phyloP scores from a whole-genome alignment of 306 rosid genomes.

The Prunus mira region DNA sequence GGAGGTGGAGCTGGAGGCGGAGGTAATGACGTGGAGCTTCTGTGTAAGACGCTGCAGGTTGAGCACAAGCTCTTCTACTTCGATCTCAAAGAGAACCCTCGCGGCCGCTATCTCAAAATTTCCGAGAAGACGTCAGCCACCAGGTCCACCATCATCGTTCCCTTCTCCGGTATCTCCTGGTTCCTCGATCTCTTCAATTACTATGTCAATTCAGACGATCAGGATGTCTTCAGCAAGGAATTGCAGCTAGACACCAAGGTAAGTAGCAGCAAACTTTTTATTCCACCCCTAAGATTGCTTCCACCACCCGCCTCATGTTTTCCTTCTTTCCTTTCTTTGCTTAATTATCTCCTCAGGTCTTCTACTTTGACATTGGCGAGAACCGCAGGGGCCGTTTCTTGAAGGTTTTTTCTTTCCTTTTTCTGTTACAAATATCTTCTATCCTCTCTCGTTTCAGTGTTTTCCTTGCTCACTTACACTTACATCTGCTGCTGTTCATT shows the following conservation, averaged over 20 bases:
- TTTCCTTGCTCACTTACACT: background rate
- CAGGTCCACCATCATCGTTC: constrained; percentile 97
- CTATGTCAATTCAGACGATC: constrained; percentile 88
- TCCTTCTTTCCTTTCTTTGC: background rate
- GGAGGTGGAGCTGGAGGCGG: constrained; percentile 36
- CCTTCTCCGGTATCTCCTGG: constrained; percentile 95
- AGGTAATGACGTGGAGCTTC: constrained; percentile 82
- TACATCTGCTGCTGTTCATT: no score
- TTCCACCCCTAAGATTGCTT: background rate
- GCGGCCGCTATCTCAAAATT: constrained; percentile 93
- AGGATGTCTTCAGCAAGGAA: constrained; percentile 95
- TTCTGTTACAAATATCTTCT: background rate
- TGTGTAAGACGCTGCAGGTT: constrained; percentile 94
- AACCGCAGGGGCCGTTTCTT: constrained; percentile 98
- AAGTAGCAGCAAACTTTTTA: background rate
- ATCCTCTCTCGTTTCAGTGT: background rate
- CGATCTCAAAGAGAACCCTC: constrained; percentile 99
- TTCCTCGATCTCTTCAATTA: constrained; percentile 98
- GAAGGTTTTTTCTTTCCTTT: constrained; percentile 49
- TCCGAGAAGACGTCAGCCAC: constrained; percentile 99
- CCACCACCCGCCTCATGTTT: background rate
- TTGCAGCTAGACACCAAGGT: constrained; percentile 96
- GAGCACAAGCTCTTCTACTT: constrained; percentile 98
- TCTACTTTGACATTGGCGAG: constrained; percentile 98
- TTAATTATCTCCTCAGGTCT: constrained; percentile 46